A percentile compares a stretch with the other conserved stretches of the same genome.
phyloP scores from a whole-genome alignment of 768 basidiomycete genomes.

The Phlebiopsis flavidoalba region DNA sequence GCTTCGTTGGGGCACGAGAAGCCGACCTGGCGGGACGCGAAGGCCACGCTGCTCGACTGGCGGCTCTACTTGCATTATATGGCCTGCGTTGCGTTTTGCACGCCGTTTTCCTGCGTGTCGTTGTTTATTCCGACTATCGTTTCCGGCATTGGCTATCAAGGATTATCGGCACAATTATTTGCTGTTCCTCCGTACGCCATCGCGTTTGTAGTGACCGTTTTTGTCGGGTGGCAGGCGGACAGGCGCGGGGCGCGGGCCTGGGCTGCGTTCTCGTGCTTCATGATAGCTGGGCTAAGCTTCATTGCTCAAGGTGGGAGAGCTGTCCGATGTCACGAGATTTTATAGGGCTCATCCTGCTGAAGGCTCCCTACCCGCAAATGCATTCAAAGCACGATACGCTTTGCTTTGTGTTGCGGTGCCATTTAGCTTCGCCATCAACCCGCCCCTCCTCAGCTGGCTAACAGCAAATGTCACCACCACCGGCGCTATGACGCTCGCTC shows the following conservation, averaged over 20 bases:
- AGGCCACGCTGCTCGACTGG: slow-evolving; percentile 31
- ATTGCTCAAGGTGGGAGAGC: slow-evolving; percentile 14
- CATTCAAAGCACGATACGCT: slow-evolving; percentile 27
- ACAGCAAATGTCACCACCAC: slow-evolving; percentile 29
- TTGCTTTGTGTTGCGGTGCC: slow-evolving; percentile 26
- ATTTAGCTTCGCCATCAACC: slow-evolving; percentile 29
- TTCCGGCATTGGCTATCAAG: slow-evolving; percentile 50
- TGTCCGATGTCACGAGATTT: neutral
- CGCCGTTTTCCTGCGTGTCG: slow-evolving; percentile 33
- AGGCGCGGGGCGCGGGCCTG: neutral
- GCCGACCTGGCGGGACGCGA: slow-evolving; percentile 35
- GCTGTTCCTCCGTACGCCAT: slow-evolving; percentile 48
- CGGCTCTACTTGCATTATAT: slow-evolving; percentile 34
- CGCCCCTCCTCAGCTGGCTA: slow-evolving; percentile 31
- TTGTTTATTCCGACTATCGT: slow-evolving; percentile 76
- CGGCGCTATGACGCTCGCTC: slow-evolving; percentile 25
- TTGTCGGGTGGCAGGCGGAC: slow-evolving; percentile 18
- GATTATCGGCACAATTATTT: slow-evolving; percentile 52
- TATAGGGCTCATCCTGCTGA: neutral
- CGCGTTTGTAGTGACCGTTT: slow-evolving; percentile 24
- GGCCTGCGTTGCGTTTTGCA: slow-evolving; percentile 39
- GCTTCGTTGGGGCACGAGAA: slow-evolving; percentile 28
- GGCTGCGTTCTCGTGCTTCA: neutral
- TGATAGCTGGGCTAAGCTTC: slow-evolving; percentile 16
- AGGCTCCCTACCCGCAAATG: neutral